Percentiles rank a stretch among this genome's conserved stretches.
Evolutionary conservation across 208 protist species (phyloP).

Genomic region (Acanthamoeba culbertsoni): DNA sequence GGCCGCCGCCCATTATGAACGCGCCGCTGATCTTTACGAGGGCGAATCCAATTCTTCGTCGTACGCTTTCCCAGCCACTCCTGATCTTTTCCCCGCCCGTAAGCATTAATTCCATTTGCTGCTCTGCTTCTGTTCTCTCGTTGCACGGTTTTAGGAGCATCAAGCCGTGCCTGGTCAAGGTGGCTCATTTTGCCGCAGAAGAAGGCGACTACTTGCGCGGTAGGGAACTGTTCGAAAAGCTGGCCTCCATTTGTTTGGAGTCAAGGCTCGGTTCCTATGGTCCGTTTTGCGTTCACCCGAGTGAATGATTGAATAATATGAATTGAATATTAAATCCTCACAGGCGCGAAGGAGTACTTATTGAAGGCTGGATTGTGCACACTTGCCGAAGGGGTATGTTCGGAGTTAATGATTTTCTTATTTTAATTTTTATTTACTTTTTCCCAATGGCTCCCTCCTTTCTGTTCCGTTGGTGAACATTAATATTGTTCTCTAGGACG

Average conservation of each 20-base stretch:
- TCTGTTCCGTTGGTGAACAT: no score
- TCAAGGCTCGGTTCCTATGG: background rate
- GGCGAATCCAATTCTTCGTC: background rate
- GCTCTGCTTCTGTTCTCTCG: no score
- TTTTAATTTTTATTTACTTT: no score
- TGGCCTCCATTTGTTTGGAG: background rate
- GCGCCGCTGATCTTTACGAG: background rate
- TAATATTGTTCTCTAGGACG: background rate
- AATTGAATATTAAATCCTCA: no score
- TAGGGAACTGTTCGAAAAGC: background rate
- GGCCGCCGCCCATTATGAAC: background rate
- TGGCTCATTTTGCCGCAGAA: background rate
- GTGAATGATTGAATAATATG: no score
- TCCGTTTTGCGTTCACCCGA: background rate
- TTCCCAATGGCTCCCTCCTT: no score
- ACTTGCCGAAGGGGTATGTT: background rate
- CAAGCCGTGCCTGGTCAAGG: background rate
- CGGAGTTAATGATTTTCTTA: no score
- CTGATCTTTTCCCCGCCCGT: no score
- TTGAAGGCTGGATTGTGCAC: background rate
- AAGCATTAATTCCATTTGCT: background rate
- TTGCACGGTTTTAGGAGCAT: no score
- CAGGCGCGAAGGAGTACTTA: background rate
- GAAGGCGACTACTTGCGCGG: background rate
- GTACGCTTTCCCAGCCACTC: background rate